Percentiles rank a stretch among this genome's conserved stretches.
Conservation (phyloP, 768 basidiomycete genomes). For the Clitopilus passeckerianus region DNA sequence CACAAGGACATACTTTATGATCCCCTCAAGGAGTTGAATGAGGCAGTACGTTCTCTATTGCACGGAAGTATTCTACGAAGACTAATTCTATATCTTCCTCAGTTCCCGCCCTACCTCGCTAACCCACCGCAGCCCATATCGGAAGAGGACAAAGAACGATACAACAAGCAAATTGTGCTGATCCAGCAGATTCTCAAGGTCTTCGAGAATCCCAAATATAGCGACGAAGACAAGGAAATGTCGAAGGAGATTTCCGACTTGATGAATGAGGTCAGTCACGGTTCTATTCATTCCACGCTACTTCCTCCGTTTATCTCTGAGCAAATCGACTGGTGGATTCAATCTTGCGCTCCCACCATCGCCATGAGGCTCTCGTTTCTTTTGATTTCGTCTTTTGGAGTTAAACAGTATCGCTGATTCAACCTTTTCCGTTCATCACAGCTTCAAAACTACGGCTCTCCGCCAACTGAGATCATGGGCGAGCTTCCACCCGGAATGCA, state of each 20-base stretch:
- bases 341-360: background rate
- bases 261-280: constrained; percentile 62
- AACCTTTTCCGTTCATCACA: constrained; percentile 17
- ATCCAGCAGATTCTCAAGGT: constrained; percentile 55
- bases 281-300: constrained; percentile 2
- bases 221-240: constrained; percentile 45
- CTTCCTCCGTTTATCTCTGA: background rate
- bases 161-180: constrained; percentile 51
- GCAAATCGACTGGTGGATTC: background rate
- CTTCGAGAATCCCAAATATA: constrained; percentile 60
- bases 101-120: constrained; percentile 78
- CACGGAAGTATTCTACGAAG: background rate
- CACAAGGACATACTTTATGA: constrained; percentile 83
- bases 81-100: background rate
- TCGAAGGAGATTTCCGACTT: constrained; percentile 52
- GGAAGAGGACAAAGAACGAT: constrained; percentile 56
- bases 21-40: constrained; percentile 74
- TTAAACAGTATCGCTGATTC: background rate
- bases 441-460: constrained; percentile 79
- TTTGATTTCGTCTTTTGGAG: background rate
- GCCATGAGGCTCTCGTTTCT: background rate
- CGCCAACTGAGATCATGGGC: constrained; percentile 81
- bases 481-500: constrained; percentile 68
- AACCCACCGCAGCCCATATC: constrained; percentile 50
- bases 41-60: constrained; percentile 42